Conservation (phyloP, 140 eudicot genomes). For the Erigeron philadelphicus region DNA sequence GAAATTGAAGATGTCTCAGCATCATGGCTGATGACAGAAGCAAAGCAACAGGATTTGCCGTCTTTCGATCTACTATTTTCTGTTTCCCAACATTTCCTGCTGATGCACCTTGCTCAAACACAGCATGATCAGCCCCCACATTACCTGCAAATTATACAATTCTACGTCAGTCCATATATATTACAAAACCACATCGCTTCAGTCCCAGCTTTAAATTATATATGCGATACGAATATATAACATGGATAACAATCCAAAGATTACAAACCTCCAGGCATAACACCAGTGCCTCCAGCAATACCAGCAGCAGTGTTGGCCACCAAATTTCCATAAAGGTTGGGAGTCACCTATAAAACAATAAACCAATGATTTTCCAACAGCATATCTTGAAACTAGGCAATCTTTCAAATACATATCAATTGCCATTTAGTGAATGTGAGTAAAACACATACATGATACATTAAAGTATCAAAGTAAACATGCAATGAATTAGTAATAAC, state of each 20-base stretch:
- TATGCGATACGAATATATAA: neutral
- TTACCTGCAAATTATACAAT: conserved; percentile 42
- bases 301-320: conserved; percentile 98
- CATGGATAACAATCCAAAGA: neutral
- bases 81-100: conserved; percentile 81
- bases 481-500: neutral
- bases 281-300: conserved; percentile 92
- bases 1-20: conserved; percentile 81
- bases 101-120: conserved; percentile 93
- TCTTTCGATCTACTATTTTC: conserved; percentile 49
- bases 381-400: neutral
- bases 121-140: conserved; percentile 77
- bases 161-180: neutral
- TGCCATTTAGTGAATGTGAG: neutral
- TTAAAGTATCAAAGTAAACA: neutral
- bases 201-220: neutral
- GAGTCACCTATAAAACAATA: conserved; percentile 65
- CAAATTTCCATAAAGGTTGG: conserved; percentile 86
- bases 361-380: neutral
- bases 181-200: neutral
- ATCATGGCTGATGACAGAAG: conserved; percentile 87
- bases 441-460: neutral
- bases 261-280: conserved; percentile 84
- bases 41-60: conserved; percentile 78
- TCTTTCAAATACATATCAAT: neutral